Evolutionary conservation across 1,139 yeast species (phyloP), one percentile per base, ranked within the genome.

Genomic region (Geotrichum klebahnii): DNA sequence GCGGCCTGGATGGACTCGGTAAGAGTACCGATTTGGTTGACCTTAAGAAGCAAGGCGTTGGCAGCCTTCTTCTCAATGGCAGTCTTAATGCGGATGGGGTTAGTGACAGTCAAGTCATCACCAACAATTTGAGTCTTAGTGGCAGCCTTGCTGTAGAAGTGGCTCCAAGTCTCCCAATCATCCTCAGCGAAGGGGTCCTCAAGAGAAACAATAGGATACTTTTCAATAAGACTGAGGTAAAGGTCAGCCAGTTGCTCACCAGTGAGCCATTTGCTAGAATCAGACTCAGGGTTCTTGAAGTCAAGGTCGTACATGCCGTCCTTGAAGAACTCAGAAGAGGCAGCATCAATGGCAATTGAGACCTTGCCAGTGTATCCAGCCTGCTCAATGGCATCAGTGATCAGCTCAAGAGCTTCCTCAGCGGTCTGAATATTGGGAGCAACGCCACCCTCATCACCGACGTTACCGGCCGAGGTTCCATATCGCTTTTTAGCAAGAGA

Each of bases 401-500:
- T 87, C 72, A 90, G 83, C 76, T 89, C 96, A 64, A 90, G 78
- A 63, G 97, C 97, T 79, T 90, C 97, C 73, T 81, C 86, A 69
- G 97, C 89, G 64, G 95, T 80, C 61, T 83, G 79, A 65, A 90
- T 82, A 75, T 87, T 86, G 73, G 97, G 97, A 66, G 97, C 97
- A 78, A 90, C 96, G 80, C 97, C 97, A 82, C 97, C 97, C 80
- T 90, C 97, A 75, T 90, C 97, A 81, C 97, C 97, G 70, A 90
- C 97, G 78, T 90, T 90, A 76, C 96, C 97, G 67, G 97, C 97
- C 58, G 95, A 83, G 69, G 85, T 83, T 71, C 97, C 97, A 81
- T 89, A 90, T 73, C 76, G 79, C 81, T 85, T 81, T 82, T 86
- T 86, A 72, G 97, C 83, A 66, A 85, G 77, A 59, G 89, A 74